Conservation (phyloP, 768 basidiomycete species). For the Leccinum subtestaceum region DNA sequence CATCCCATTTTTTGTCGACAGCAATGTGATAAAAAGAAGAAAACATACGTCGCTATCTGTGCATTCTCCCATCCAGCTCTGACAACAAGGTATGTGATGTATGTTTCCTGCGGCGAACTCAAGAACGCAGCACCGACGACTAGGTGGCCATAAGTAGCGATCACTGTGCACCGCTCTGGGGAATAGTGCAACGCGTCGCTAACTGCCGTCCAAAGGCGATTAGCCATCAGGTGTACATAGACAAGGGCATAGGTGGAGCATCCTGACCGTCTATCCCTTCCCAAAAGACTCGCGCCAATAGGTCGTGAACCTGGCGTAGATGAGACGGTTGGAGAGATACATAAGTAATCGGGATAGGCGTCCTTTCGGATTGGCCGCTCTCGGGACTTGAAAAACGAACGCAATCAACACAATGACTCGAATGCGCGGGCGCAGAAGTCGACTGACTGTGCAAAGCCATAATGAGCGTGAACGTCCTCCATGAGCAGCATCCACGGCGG, state of each 20-base stretch:
- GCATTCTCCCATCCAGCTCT: slow-evolving; percentile 79
- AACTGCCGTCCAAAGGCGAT: slow-evolving; percentile 41
- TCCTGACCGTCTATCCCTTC: slow-evolving; percentile 66
- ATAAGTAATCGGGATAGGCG: slow-evolving; percentile 58
- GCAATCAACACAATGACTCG: slow-evolving; percentile 2
- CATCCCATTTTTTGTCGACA: neutral
- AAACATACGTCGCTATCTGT: slow-evolving; percentile 67
- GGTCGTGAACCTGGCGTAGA: slow-evolving; percentile 67
- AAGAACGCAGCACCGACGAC: slow-evolving; percentile 76
- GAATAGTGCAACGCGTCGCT: slow-evolving; percentile 64
- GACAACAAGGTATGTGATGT: slow-evolving; percentile 80
- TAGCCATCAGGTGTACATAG: neutral
- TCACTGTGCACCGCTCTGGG: slow-evolving; percentile 73
- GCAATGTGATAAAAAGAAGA: neutral
- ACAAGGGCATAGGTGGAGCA: neutral
- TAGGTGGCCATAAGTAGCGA: slow-evolving; percentile 66
- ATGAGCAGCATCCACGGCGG: slow-evolving; percentile 77
- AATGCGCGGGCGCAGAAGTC: neutral
- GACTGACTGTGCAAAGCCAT: slow-evolving; percentile 54
- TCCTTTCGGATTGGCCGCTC: slow-evolving; percentile 42
- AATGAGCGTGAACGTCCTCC: slow-evolving; percentile 67
- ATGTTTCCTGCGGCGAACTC: slow-evolving; percentile 76
- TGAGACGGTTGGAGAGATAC: slow-evolving; percentile 56
- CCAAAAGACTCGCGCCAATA: slow-evolving; percentile 72
- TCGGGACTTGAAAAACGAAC: slow-evolving; percentile 46